Percentiles rank a stretch among this genome's conserved stretches.
Evolutionary conservation across 208 protist genomes (phyloP).

Genomic region (Leishmania arabica): DNA sequence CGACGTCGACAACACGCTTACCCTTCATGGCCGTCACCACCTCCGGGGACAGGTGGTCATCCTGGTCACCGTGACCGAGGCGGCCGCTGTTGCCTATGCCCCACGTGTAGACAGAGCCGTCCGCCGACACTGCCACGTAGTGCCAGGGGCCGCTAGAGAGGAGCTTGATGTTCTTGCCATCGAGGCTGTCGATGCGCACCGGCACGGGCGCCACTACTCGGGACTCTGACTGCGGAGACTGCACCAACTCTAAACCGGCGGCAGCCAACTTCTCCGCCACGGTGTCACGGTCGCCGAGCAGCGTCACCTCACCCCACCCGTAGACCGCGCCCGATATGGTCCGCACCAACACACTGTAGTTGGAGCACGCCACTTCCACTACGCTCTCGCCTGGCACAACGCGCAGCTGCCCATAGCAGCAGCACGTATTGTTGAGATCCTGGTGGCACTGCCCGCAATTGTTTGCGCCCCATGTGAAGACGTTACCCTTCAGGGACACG

Average conservation of each 20-base stretch:
- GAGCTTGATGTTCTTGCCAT: constrained; percentile 36
- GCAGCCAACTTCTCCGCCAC: constrained; percentile 20
- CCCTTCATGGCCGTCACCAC: constrained; percentile 37
- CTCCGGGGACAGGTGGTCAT: constrained; percentile 44
- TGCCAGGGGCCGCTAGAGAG: constrained; percentile 82
- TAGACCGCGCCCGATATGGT: constrained; percentile 65
- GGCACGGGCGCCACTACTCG: constrained; percentile 38
- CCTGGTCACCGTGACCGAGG: constrained; percentile 73
- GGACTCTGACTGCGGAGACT: constrained; percentile 26
- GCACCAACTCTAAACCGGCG: constrained; percentile 7
- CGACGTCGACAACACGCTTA: constrained; percentile 54
- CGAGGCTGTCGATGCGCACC: constrained; percentile 37
- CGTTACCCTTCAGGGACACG: constrained; percentile 50
- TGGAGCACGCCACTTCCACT: constrained; percentile 63
- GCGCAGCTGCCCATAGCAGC: constrained; percentile 50
- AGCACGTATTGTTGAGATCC: constrained; percentile 52
- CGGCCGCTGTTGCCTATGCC: constrained; percentile 77
- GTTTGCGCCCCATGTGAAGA: constrained; percentile 80
- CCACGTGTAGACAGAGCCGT: constrained; percentile 76
- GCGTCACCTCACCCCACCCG: constrained; percentile 64
- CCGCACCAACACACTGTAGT: constrained; percentile 67
- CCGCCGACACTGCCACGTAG: constrained; percentile 53
- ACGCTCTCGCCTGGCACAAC: constrained; percentile 47
- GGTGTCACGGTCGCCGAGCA: constrained; percentile 59
- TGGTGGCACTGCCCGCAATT: constrained; percentile 74